Conservation (phyloP, 345 rosid species). For the Hevea brasiliensis region DNA sequence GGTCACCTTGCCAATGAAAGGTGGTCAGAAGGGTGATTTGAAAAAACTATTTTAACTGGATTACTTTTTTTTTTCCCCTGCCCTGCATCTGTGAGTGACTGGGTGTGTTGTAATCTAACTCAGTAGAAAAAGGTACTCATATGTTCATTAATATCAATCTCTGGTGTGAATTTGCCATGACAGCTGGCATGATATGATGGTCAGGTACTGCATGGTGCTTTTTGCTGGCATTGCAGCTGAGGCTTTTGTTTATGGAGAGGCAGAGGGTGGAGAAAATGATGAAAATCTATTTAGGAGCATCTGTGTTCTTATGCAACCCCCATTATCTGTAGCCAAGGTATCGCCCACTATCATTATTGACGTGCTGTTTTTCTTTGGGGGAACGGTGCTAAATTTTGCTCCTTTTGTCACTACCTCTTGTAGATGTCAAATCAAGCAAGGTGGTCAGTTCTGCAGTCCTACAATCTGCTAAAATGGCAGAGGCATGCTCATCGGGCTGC, state of each 20-base stretch:
- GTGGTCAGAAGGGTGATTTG: neutral
- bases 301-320: conserved; percentile 76
- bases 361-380: conserved; percentile 2
- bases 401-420: conserved; percentile 2
- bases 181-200: conserved; percentile 17
- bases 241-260: conserved; percentile 86
- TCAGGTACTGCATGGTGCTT: conserved; percentile 93
- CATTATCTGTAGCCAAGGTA: conserved; percentile 79
- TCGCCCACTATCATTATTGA: neutral
- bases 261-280: conserved; percentile 97
- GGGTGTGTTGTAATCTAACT: neutral
- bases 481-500: conserved; percentile 73
- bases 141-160: neutral
- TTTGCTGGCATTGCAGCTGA: conserved; percentile 98
- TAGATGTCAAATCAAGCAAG: conserved; percentile 99
- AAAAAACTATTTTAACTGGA: neutral
- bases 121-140: neutral
- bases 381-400: neutral
- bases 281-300: conserved; percentile 90
- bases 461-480: conserved; percentile 91
- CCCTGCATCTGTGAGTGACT: neutral
- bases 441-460: conserved; percentile 85
- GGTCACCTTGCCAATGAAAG: neutral
- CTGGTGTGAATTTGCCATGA: neutral
- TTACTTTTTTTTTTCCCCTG: neutral